Conservation (phyloP, 148 eudicot species). For the Dysphania ambrosioides region DNA sequence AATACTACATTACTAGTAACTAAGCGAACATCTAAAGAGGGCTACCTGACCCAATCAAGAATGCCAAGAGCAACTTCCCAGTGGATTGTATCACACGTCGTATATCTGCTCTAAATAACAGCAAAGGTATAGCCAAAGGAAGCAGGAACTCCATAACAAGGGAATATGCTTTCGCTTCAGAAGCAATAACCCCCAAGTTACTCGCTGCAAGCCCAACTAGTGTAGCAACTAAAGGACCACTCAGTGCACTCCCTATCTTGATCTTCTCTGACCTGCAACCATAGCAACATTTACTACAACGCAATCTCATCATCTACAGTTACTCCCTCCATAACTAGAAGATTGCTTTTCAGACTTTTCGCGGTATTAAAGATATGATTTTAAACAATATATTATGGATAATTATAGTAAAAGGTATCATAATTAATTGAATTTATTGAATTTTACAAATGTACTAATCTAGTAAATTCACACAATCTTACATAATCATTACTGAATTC, state of each 20-base stretch:
- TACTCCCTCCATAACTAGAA: neutral
- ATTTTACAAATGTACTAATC: neutral
- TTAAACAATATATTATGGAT: no score
- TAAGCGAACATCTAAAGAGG: neutral
- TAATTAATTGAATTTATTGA: no score
- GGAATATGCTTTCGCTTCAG: constrained; percentile 69
- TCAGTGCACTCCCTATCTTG: constrained; percentile 76
- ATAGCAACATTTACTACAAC: constrained; percentile 16
- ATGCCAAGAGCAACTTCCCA: constrained; percentile 70
- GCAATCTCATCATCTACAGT: neutral
- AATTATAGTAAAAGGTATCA: no score
- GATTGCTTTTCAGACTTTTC: no score
- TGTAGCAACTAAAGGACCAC: constrained; percentile 83
- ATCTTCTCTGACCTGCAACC: constrained; percentile 85
- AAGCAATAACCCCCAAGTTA: constrained; percentile 81
- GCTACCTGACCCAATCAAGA: constrained; percentile 79
- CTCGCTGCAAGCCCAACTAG: constrained; percentile 82
- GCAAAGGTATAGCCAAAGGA: constrained; percentile 78
- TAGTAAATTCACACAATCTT: neutral
- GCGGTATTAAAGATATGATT: no score
- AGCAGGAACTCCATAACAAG: constrained; percentile 64
- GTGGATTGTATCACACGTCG: constrained; percentile 62
- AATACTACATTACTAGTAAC: constrained; percentile 1
- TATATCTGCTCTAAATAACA: constrained; percentile 83
- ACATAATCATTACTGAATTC: neutral